Base-by-base conservation (phyloP, 495 filamentous ascomycete genomes). In the Podospora tetraspora region DNA sequence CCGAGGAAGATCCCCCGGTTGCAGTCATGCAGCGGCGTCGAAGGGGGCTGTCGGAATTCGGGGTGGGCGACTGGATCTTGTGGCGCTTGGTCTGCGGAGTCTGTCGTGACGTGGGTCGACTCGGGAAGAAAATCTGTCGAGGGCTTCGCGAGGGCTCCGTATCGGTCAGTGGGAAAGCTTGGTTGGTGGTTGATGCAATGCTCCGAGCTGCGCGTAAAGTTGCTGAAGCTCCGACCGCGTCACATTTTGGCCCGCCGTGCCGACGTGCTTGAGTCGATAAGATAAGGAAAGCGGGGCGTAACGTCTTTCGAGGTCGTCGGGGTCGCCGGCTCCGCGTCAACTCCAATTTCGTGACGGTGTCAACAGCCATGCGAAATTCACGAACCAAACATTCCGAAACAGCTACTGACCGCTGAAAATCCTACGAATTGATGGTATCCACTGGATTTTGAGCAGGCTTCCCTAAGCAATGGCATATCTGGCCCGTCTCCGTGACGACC, bases 251-350 rank as follows among this genome's bases (percentile, higher is more conserved):
- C 34, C 21, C 61, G 61, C 61, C 16, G 24, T 19, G 19, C 60
- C 27, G 29, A 52, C 16, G 64, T 21, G 64, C 27, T 3, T 3
- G 16, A 27, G n/a, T 34, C 43, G 66, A 67, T 67, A 67, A 67
- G 66, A 67, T 67, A 67, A 67, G 66, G 16, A 2, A 13, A 32
- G 66, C 62, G 66, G 59, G 66, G 23, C 56, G 8, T 6, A 37
- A 10, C 27, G 27, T 9, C 61, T 32, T 62, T 22, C 29, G 22
- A 10, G 19, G 16, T 32, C 19, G 27, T 22, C 29, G 22, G 27
- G 27, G 25, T 32, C 19, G 59, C 61, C n/a, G 61, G 25, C 61
- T 62, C 32, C 27, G 61, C 61, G 25, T 62, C 43, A 52, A 52
- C 43, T 52, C 43, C 43, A 52, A 52, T 52, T 52, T 52, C 43